phyloP scores from a whole-genome alignment of 2,329 filamentous ascomycete species.

The Colletotrichum tropicale region DNA sequence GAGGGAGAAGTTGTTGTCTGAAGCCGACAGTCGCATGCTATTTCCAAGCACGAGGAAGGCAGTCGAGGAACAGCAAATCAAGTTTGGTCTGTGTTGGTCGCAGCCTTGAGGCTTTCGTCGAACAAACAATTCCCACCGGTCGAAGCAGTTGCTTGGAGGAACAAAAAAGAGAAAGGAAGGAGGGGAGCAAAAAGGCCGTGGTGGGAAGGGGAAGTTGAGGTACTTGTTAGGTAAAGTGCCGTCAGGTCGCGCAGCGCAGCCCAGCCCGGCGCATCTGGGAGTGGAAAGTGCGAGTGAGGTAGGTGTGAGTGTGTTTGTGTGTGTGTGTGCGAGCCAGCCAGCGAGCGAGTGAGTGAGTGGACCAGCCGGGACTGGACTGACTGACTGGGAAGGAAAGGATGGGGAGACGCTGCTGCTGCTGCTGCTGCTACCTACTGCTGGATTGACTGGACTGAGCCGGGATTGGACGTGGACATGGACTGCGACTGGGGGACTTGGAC shows the following conservation, averaged over 20 bases:
- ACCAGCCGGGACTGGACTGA: not conserved
- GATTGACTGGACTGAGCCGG: not conserved
- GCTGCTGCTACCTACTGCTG: not conserved
- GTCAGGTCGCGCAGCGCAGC: not conserved
- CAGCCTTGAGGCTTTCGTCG: constrained; percentile 1
- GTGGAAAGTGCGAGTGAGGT: not conserved
- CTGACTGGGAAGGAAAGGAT: not conserved
- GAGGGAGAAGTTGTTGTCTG: constrained; percentile 12
- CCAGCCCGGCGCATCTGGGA: constrained; percentile 14
- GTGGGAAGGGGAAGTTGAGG: constrained; percentile 19
- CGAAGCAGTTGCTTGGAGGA: constrained; percentile 19
- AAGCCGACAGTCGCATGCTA: constrained; percentile 20
- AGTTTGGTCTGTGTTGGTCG: not conserved
- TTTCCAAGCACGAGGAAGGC: not conserved
- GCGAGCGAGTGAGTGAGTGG: not conserved
- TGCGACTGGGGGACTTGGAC: not conserved
- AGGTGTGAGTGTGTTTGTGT: not conserved
- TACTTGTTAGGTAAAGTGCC: constrained; percentile 21
- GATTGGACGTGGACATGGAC: not conserved
- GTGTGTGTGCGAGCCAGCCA: not conserved
- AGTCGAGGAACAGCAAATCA: not conserved
- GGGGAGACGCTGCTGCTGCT: not conserved
- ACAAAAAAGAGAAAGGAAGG: not conserved
- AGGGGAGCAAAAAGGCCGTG: constrained; percentile 1
- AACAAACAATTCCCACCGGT: constrained; percentile 21